Percentiles rank a stretch among this genome's conserved stretches.
Evolutionary conservation across 2,329 filamentous ascomycete genomes (phyloP).

Genomic region (Hypoxylon sp.): DNA sequence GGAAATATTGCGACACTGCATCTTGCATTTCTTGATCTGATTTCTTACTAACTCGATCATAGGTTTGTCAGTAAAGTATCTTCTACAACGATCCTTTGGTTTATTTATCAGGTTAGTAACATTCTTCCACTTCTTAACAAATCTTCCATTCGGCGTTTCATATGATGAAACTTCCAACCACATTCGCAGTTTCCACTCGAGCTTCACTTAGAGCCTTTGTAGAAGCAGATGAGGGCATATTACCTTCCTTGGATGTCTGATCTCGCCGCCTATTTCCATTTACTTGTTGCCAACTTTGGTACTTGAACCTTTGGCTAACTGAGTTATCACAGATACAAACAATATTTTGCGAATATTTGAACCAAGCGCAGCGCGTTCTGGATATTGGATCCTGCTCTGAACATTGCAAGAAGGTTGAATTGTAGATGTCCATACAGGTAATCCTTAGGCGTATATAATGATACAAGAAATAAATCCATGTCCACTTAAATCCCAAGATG

Average conservation of each 20-base stretch:
- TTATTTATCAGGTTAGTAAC: too few species aligned
- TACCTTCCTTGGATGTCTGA: slow-evolving; percentile 83
- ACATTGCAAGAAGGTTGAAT: too few species aligned
- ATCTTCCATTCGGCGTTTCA: slow-evolving; percentile 23
- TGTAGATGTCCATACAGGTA: too few species aligned
- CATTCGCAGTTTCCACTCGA: slow-evolving; percentile 93
- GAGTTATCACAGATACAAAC: neutral
- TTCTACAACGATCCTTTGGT: too few species aligned
- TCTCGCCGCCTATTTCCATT: slow-evolving; percentile 29
- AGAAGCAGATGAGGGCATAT: slow-evolving; percentile 72
- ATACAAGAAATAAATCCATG: too few species aligned
- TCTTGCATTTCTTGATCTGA: neutral
- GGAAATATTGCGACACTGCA: neutral
- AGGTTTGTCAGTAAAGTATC: neutral
- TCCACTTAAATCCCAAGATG: too few species aligned
- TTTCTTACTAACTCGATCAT: slow-evolving; percentile 10
- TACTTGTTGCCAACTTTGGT: too few species aligned
- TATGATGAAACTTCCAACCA: slow-evolving; percentile 79
- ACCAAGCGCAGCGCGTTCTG: too few species aligned
- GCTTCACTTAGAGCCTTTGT: slow-evolving; percentile 70
- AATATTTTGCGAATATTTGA: too few species aligned
- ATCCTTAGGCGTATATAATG: too few species aligned
- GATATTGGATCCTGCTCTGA: too few species aligned
- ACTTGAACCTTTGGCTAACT: slow-evolving; percentile 22
- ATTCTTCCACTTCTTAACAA: slow-evolving; percentile 21